A percentile compares a stretch with the other conserved stretches of the same genome.
These are phyloP conservation scores for Talaromyces sp. DNA, from an alignment of 2,329 filamentous ascomycete species.

Conservation along the genomic window DNA sequence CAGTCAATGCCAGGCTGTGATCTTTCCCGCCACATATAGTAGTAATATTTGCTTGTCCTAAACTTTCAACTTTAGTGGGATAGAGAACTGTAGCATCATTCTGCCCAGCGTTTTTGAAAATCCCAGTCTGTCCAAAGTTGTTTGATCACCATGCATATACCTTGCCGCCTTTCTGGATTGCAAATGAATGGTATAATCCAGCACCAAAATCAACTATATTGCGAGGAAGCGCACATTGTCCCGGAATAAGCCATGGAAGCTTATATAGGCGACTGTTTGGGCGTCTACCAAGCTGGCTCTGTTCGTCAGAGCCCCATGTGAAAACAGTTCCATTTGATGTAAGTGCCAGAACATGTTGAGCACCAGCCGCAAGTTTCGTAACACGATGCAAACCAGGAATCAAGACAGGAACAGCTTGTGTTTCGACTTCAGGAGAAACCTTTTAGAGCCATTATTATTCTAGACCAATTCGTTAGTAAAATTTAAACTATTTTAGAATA, in stretches of 20 bases:
- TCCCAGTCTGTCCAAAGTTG: slow-evolving; percentile 71
- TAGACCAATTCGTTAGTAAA: not conserved
- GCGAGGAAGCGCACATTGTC: not conserved
- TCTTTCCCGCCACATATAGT: slow-evolving; percentile 54
- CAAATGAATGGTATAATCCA: slow-evolving; percentile 43
- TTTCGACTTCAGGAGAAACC: not conserved
- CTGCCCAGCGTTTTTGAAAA: slow-evolving; percentile 55
- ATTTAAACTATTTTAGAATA: no score
- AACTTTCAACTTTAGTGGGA: slow-evolving; percentile 55
- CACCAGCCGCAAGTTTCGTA: not conserved
- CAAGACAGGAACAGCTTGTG: not conserved
- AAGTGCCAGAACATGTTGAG: not conserved
- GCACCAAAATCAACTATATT: slow-evolving; percentile 41
- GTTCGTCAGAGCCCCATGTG: not conserved
- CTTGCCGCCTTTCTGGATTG: slow-evolving; percentile 36
- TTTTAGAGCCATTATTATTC: not conserved
- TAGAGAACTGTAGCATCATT: slow-evolving; percentile 58
- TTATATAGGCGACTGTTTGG: not conserved
- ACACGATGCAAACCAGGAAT: not conserved
- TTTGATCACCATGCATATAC: slow-evolving; percentile 73
- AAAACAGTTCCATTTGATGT: not conserved
- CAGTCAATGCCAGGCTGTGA: slow-evolving; percentile 17
- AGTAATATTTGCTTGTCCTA: slow-evolving; percentile 42
- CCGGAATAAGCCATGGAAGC: not conserved
- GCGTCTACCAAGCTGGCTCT: not conserved